Evolutionary conservation across 179 eudicot species (phyloP).

Genomic region (Patellifolia procumbens): DNA sequence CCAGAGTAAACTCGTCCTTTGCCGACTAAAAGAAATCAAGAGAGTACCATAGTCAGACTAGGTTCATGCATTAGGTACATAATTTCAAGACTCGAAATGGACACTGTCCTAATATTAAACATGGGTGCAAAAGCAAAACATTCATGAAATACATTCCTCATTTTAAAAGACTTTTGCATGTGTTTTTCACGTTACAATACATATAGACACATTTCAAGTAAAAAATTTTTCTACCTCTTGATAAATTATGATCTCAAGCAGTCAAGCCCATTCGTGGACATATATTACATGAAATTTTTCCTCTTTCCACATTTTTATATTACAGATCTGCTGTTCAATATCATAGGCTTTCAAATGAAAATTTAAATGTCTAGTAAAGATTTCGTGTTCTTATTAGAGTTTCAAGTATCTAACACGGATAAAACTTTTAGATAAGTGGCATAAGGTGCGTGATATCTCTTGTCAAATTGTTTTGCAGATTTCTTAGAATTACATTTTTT

Average conservation of each 20-base stretch:
- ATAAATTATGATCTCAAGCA: not conserved
- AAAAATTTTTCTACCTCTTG: not conserved
- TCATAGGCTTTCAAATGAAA: not conserved
- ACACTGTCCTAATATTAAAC: not conserved
- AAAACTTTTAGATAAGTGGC: not conserved
- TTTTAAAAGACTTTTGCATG: not conserved
- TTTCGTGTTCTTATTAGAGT: not conserved
- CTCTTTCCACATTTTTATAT: not conserved
- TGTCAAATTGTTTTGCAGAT: too few relatives aligned
- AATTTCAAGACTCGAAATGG: not conserved
- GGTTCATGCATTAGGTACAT: not conserved
- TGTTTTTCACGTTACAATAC: not conserved
- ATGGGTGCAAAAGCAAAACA: not conserved
- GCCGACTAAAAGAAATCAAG: conserved; percentile 51
- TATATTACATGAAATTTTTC: not conserved
- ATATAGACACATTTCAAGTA: not conserved
- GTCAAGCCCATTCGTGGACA: not conserved
- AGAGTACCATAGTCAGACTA: not conserved
- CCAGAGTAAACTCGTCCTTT: conserved; percentile 91
- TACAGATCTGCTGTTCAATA: not conserved
- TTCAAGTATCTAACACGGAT: too few relatives aligned
- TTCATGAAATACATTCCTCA: not conserved
- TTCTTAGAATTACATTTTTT: too few relatives aligned
- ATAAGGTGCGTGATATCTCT: not conserved
- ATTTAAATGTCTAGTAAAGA: not conserved